phyloP scores from a whole-genome alignment of 805 yeast species.

The Lipomyces kockii region DNA sequence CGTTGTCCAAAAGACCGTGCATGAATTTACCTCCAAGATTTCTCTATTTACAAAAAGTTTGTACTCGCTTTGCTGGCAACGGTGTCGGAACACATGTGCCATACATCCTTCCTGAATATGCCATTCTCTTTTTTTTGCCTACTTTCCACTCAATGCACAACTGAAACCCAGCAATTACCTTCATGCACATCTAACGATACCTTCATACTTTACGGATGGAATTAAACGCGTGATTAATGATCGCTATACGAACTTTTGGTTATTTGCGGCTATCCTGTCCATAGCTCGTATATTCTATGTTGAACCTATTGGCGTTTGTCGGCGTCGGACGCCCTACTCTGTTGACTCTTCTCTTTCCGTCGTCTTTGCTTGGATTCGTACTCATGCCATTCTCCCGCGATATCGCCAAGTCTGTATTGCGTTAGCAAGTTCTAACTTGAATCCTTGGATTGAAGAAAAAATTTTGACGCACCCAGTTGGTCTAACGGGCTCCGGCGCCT shows the following conservation, averaged over 20 bases:
- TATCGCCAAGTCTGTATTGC: conserved; percentile 49
- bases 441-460: background rate
- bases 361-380: conserved; percentile 86
- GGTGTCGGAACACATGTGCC: background rate
- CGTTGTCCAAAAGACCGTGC: conserved; percentile 1
- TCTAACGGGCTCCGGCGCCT: conserved; percentile 63
- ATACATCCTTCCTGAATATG: background rate
- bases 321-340: background rate
- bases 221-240: background rate
- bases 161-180: background rate
- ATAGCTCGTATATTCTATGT: background rate
- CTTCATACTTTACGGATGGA: background rate
- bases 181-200: background rate
- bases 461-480: conserved; percentile 48
- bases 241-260: background rate
- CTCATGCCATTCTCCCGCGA: conserved; percentile 93
- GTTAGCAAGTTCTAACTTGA: background rate
- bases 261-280: background rate
- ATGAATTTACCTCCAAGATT: background rate
- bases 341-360: conserved; percentile 36
- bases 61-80: background rate
- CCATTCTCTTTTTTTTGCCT: background rate
- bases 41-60: background rate
- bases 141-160: background rate
- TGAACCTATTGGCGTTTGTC: background rate